phyloP scores from a whole-genome alignment of 164 flowering plant genomes.

The Piper betle region DNA sequence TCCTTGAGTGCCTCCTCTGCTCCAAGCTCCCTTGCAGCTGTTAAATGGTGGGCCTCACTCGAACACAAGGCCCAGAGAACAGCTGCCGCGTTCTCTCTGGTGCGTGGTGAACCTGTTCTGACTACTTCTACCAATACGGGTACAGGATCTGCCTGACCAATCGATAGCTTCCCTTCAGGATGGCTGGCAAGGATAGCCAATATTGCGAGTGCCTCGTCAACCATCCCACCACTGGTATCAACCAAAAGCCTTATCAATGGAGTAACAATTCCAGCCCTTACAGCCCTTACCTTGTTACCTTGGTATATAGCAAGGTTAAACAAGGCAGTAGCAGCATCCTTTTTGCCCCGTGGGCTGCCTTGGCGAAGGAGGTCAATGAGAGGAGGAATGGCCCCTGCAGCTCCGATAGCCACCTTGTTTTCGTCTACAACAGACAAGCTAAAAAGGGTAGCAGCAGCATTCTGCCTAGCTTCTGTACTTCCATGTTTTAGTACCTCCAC shows the following conservation, averaged over 20 bases:
- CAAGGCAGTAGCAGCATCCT: conserved; percentile 91
- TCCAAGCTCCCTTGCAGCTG: conserved; percentile 9
- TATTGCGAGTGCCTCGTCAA: conserved; percentile 19
- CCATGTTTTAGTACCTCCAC: conserved; percentile 72
- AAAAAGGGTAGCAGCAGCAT: conserved; percentile 93
- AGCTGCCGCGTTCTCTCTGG: conserved; percentile 17
- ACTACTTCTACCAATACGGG: conserved; percentile 14
- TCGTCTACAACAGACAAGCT: conserved; percentile 82
- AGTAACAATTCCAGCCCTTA: conserved; percentile 47
- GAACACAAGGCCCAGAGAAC: conserved; percentile 11
- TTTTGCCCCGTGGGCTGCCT: conserved; percentile 78
- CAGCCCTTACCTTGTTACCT: conserved; percentile 81
- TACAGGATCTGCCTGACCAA: conserved; percentile 13
- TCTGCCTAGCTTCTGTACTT: conserved; percentile 73
- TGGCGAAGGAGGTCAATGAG: conserved; percentile 58
- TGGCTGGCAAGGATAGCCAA: conserved; percentile 14
- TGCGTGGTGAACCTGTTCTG: conserved; percentile 16
- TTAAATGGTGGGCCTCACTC: conserved; percentile 7
- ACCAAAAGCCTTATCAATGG: conserved; percentile 14
- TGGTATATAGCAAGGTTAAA: conserved; percentile 79
- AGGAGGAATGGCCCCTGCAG: conserved; percentile 76
- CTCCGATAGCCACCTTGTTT: conserved; percentile 76
- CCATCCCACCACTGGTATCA: conserved; percentile 19
- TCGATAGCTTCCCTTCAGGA: conserved; percentile 14
- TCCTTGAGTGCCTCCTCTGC: conserved; percentile 16